Percentiles rank a stretch among this genome's conserved stretches.
These are phyloP conservation scores for Parastagonospora nodorum DNA, from an alignment of 2,329 filamentous ascomycete species.

Conservation along the genomic window DNA sequence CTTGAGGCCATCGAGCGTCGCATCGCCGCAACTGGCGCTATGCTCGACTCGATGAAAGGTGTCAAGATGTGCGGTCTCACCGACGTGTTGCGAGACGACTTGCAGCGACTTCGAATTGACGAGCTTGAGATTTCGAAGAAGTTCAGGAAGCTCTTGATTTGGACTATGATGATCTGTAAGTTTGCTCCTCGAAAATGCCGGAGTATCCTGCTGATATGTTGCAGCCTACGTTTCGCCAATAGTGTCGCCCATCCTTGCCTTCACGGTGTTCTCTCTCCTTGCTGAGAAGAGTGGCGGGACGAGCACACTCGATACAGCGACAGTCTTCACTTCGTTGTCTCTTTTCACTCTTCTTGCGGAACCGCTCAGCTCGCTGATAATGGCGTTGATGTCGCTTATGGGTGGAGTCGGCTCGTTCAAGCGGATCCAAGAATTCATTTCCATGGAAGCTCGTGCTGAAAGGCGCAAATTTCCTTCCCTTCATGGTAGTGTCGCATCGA, in stretches of 20 bases:
- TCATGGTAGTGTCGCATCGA: constrained; percentile 19
- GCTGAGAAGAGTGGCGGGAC: constrained; percentile 41
- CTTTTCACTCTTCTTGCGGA: constrained; percentile 54
- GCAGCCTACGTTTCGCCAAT: constrained; percentile 38
- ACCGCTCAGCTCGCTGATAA: constrained; percentile 53
- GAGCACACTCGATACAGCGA: constrained; percentile 47
- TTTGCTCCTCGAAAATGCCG: background rate
- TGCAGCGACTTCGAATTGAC: constrained; percentile 39
- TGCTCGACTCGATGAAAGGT: constrained; percentile 54
- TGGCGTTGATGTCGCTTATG: constrained; percentile 52
- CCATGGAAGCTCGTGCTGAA: constrained; percentile 28
- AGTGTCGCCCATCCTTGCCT: constrained; percentile 52
- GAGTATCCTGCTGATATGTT: constrained; percentile 3
- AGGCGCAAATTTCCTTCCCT: constrained; percentile 28
- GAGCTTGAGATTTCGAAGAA: constrained; percentile 43
- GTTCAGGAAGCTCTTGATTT: constrained; percentile 43
- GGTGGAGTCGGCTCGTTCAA: constrained; percentile 53
- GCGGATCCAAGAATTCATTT: constrained; percentile 54
- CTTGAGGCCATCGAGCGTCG: constrained; percentile 52
- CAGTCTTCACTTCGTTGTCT: constrained; percentile 54
- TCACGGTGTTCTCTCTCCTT: constrained; percentile 51
- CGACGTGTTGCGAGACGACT: constrained; percentile 33
- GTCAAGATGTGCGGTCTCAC: constrained; percentile 53
- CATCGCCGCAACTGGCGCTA: constrained; percentile 48
- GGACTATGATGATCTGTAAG: constrained; percentile 44